Conservation (phyloP, 2,329 filamentous ascomycete species). For the Sarocladium oryzae region DNA sequence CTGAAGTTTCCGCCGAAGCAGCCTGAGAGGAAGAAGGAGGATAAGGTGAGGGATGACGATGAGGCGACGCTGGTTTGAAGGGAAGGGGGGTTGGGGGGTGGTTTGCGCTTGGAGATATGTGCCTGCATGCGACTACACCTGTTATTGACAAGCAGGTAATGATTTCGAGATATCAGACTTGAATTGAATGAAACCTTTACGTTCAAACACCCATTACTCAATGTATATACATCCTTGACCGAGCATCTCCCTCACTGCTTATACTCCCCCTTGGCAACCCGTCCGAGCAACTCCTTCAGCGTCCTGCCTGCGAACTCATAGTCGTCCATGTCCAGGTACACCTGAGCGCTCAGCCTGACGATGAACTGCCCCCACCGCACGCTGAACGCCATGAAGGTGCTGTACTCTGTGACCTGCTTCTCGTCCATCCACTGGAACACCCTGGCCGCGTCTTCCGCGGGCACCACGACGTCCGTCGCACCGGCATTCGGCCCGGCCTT, state of each 20-base stretch:
- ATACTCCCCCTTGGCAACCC: conserved; percentile 32
- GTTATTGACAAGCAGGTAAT: too few species aligned
- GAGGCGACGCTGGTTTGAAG: background rate
- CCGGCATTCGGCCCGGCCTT: conserved; percentile 16
- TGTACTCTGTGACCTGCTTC: conserved; percentile 49
- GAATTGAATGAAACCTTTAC: too few species aligned
- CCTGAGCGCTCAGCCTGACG: conserved; percentile 70
- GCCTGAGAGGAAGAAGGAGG: background rate
- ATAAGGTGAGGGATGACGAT: conserved; percentile 6
- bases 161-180: too few species aligned
- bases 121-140: too few species aligned
- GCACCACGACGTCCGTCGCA: conserved; percentile 22
- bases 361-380: conserved; percentile 58
- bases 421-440: conserved; percentile 53
- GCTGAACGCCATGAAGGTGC: conserved; percentile 65
- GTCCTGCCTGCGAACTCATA: conserved; percentile 63
- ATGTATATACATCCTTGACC: too few species aligned
- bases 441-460: conserved; percentile 23
- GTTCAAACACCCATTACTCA: too few species aligned
- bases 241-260: conserved; percentile 7
- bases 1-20: conserved; percentile 29
- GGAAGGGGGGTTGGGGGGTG: background rate
- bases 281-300: conserved; percentile 43
- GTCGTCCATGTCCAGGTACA: conserved; percentile 75
- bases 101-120: too few species aligned